Evolutionary conservation across 1,284 basidiomycete species (phyloP).

Genomic region (Sporisorium sorghi): DNA sequence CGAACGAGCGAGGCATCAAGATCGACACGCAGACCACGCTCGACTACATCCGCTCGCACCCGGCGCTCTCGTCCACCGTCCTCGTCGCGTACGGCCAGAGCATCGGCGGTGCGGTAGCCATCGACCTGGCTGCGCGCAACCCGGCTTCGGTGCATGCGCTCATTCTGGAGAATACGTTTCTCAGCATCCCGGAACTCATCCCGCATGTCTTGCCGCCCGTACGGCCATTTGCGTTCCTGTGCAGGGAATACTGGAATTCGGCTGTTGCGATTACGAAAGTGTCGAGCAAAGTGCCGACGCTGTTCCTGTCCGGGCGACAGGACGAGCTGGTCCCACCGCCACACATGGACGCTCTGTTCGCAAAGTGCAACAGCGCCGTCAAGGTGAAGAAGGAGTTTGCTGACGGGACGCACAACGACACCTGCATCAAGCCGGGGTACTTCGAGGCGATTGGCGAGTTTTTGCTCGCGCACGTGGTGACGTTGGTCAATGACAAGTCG

Average conservation of each 20-base stretch:
- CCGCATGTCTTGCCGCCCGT: constrained; percentile 84
- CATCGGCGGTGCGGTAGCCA: constrained; percentile 93
- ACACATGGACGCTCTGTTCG: constrained; percentile 85
- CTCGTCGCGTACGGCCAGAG: constrained; percentile 87
- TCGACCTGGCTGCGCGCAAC: constrained; percentile 86
- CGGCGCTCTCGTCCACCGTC: constrained; percentile 73
- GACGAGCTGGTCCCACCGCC: constrained; percentile 87
- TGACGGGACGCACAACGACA: constrained; percentile 76
- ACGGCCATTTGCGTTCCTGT: constrained; percentile 81
- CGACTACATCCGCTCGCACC: constrained; percentile 80
- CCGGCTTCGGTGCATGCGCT: constrained; percentile 77
- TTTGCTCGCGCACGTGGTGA: constrained; percentile 49
- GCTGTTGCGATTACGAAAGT: constrained; percentile 78
- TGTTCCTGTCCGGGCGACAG: constrained; percentile 81
- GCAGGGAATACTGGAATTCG: constrained; percentile 89
- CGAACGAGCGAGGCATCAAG: constrained; percentile 82
- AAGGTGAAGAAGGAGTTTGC: constrained; percentile 72
- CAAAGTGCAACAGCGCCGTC: constrained; percentile 72
- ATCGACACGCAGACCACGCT: constrained; percentile 81
- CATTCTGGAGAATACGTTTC: constrained; percentile 83
- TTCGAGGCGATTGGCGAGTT: constrained; percentile 64
- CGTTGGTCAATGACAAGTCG: constrained; percentile 10
- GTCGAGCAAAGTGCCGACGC: constrained; percentile 79
- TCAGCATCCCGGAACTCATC: constrained; percentile 65
- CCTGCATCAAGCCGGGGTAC: constrained; percentile 63